Evolutionary conservation across 2,329 filamentous ascomycete genomes (phyloP).

Genomic region (Fusarium marasasianum): DNA sequence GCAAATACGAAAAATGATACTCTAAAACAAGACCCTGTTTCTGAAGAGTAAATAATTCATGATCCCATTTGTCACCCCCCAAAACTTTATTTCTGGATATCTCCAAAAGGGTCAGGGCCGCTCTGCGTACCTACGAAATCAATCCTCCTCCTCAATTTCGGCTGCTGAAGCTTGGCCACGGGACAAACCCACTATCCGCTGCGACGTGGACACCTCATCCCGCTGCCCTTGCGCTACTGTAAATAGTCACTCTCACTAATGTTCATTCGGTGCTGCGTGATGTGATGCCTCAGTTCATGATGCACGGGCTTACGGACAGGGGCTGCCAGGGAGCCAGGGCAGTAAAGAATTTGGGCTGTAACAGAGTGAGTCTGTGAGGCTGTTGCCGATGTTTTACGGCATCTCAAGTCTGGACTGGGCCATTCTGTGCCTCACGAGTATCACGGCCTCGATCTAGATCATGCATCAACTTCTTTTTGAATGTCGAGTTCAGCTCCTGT

Average conservation of each 20-base stretch:
- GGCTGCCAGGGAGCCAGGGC: not conserved
- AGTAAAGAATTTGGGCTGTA: not conserved
- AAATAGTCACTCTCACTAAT: slow-evolving; percentile 33
- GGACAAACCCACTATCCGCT: not conserved
- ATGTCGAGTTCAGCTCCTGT: slow-evolving; percentile 20
- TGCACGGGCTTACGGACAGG: not conserved
- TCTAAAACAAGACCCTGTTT: slow-evolving; percentile 22
- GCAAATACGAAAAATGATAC: slow-evolving; percentile 12
- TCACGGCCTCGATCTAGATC: slow-evolving; percentile 4
- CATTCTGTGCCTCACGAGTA: slow-evolving; percentile 3
- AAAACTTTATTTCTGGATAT: slow-evolving; percentile 26
- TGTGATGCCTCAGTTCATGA: slow-evolving; percentile 11
- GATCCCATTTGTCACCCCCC: not conserved
- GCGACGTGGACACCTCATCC: slow-evolving; percentile 5
- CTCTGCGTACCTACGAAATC: not conserved
- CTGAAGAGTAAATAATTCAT: not conserved
- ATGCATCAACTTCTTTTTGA: not conserved
- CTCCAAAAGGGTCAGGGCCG: not conserved
- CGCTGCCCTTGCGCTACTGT: slow-evolving; percentile 14
- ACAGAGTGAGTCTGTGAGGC: slow-evolving; percentile 6
- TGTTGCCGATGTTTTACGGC: not conserved
- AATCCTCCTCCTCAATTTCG: slow-evolving; percentile 32
- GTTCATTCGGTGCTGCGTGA: slow-evolving; percentile 10
- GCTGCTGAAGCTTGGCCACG: slow-evolving; percentile 36
- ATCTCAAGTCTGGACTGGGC: slow-evolving; percentile 12